phyloP scores from a whole-genome alignment of 2,329 filamentous ascomycete genomes.

The Trichoderma citrinoviride region DNA sequence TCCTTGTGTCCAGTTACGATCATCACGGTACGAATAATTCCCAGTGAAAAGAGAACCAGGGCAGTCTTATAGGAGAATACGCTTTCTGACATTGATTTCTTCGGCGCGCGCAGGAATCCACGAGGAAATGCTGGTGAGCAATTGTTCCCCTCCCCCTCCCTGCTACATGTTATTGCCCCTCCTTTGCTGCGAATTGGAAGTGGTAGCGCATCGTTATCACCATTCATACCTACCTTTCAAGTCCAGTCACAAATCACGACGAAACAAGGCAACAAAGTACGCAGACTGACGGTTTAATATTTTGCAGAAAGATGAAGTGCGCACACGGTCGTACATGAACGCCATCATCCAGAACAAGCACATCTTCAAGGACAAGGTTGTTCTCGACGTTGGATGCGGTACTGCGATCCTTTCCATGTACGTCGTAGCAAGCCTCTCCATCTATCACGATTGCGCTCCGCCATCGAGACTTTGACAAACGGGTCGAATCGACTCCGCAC shows the following conservation, averaged over 20 bases:
- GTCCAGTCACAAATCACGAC: not conserved
- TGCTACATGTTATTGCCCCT: conserved; percentile 5
- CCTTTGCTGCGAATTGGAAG: conserved; percentile 22
- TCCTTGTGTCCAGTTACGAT: conserved; percentile 70
- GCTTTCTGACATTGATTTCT: conserved; percentile 26
- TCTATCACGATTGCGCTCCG: conserved; percentile 14
- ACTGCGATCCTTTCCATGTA: conserved; percentile 99
- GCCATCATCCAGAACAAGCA: conserved; percentile 97
- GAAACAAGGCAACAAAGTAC: conserved; percentile 1
- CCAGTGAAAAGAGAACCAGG: not conserved
- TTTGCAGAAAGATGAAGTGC: conserved; percentile 96
- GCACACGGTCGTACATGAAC: conserved; percentile 94
- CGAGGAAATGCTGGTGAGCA: conserved; percentile 93
- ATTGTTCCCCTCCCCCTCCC: conserved; percentile 25
- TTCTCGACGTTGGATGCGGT: conserved; percentile 96
- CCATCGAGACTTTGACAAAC: not conserved
- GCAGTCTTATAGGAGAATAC: not conserved
- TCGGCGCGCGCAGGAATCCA: conserved; percentile 70
- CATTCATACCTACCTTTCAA: not conserved
- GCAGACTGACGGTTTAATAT: conserved; percentile 2
- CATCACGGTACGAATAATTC: conserved; percentile 71
- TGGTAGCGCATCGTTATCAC: not conserved
- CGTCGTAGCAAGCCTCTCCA: conserved; percentile 34
- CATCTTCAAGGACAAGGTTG: conserved; percentile 77
- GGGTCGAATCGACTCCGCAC: not conserved